Base-by-base conservation (phyloP, 768 basidiomycete species). In the Goffeauzyma gilvescens region DNA sequence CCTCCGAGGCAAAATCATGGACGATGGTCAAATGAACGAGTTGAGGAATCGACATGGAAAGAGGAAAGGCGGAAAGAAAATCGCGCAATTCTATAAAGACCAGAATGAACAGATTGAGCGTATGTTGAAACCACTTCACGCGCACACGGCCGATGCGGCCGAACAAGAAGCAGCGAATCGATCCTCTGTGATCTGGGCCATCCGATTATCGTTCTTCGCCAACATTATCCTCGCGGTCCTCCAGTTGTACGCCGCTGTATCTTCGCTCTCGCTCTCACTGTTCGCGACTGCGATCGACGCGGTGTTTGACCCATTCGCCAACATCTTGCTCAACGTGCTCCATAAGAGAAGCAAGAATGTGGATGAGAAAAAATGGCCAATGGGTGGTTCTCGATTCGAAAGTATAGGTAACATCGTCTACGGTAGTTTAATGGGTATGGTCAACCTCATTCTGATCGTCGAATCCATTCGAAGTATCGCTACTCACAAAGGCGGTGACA, bases 201-300 rank as follows among this genome's bases (percentile, higher is more conserved):
- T 95, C 27, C 82, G 75, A 64, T 77, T 79, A 10, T 85, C 81
- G 55, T 69, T 96, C n/a, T 55, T 73, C 24, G 71, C 74, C 32
- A 96, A 96, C 62, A 64, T 81, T 45, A 61, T 64, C 17, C 71
- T 90, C 13, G 81, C 76, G 43, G 68, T 75, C 5, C 59, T 86
- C 7, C 52, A 62, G 48, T 82, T 98, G 54, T 98, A 95, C 58
- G 90, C 83, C 10, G 90, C 93, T 10, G 71, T 83, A 39, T 81
- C 81, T 2, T 79, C 84, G 1, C 49, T 73, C 4, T 90, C 85
- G 0, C 67, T 95, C 4, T 84, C 86, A 4, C 68, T 95, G 38
- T 72, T 95, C 46, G 85, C 86, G 9, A 90, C 86, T 2, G 80
- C 73, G 7, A 80, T 89, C 55, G 90, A 96, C 59, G 76, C 87